Evolutionary conservation across 768 basidiomycete species (phyloP).

Genomic region (Russula griseocarnosa): DNA sequence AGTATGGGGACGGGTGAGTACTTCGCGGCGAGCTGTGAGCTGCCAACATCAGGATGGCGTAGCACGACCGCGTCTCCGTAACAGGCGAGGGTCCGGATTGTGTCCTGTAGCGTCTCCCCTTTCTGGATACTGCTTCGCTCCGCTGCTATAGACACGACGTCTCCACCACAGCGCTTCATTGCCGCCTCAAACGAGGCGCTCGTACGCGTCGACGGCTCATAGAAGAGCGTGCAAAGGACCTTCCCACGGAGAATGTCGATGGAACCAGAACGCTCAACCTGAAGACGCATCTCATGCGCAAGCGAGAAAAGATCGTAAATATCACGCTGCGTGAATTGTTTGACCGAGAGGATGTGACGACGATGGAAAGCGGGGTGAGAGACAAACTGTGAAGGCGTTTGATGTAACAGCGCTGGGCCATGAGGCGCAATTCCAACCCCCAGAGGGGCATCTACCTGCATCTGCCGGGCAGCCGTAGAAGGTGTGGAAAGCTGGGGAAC

Average conservation of each 20-base stretch:
- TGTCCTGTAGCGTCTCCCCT: conserved; percentile 91
- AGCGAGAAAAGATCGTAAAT: conserved; percentile 91
- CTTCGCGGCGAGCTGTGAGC: conserved; percentile 93
- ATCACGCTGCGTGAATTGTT: conserved; percentile 86
- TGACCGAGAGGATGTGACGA: conserved; percentile 90
- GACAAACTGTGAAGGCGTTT: conserved; percentile 46
- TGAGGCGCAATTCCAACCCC: conserved; percentile 28
- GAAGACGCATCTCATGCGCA: conserved; percentile 94
- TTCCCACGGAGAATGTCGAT: conserved; percentile 89
- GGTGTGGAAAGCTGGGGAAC: conserved; percentile 2
- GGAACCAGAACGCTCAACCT: conserved; percentile 86
- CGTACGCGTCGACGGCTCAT: conserved; percentile 95
- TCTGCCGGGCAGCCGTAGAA: conserved; percentile 15
- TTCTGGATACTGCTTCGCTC: conserved; percentile 87
- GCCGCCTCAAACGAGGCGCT: conserved; percentile 96
- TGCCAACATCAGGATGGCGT: conserved; percentile 91
- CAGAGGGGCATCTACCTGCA: conserved; percentile 1
- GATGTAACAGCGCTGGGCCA: conserved; percentile 36
- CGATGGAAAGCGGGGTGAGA: conserved; percentile 88
- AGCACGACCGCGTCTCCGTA: conserved; percentile 94
- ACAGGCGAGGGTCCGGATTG: conserved; percentile 89
- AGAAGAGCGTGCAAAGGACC: conserved; percentile 89
- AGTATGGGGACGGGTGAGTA: conserved; percentile 92
- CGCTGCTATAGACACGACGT: conserved; percentile 80
- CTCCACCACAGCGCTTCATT: conserved; percentile 97